Evolutionary conservation across 2,329 filamentous ascomycete species (phyloP).

Genomic region (Coleophoma cylindrospora): DNA sequence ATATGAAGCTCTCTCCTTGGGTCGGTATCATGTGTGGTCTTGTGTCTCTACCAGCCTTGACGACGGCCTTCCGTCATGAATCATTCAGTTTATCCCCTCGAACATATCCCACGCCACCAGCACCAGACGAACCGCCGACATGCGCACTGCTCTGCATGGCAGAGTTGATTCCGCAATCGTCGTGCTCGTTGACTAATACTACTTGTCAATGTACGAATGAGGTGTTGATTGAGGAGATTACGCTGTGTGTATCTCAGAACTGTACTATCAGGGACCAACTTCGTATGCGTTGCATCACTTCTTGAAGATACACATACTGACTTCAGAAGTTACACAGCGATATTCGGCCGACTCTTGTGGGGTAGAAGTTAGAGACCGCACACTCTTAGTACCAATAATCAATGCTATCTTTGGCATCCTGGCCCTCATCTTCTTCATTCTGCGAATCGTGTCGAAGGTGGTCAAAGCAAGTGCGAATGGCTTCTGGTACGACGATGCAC

Average conservation of each 20-base stretch:
- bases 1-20: background rate
- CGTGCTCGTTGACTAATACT: background rate
- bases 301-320: background rate
- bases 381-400: background rate
- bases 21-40: background rate
- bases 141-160: background rate
- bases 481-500: background rate
- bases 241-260: background rate
- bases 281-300: background rate
- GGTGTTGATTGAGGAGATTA: background rate
- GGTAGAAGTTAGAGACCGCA: background rate
- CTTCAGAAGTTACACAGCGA: background rate
- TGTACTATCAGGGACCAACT: background rate
- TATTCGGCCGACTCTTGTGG: slow-evolving; percentile 2
- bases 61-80: background rate
- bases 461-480: background rate
- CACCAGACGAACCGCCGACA: background rate
- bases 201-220: background rate
- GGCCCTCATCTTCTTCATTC: background rate
- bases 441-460: background rate
- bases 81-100: background rate
- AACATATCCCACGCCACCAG: background rate
- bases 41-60: background rate
- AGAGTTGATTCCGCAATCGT: background rate
- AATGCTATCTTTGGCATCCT: background rate